Percentiles rank a stretch among this genome's conserved stretches.
Evolutionary conservation across 2,329 filamentous ascomycete species (phyloP).

Genomic region (Fusarium sp.): DNA sequence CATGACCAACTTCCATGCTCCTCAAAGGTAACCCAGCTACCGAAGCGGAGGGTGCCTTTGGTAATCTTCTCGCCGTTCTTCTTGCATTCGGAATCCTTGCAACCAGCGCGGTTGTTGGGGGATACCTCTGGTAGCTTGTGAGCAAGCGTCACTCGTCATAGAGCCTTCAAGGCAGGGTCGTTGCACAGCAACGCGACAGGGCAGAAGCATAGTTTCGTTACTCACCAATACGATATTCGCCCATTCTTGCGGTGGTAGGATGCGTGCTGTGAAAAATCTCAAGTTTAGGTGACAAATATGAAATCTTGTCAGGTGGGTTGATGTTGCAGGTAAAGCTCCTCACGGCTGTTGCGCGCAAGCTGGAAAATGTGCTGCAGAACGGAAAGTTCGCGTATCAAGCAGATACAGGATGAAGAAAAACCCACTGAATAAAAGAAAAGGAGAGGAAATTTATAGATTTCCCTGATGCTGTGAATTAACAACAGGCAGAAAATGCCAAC

Average conservation of each 20-base stretch:
- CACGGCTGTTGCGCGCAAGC: conserved; percentile 11
- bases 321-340: conserved; percentile 11
- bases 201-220: conserved; percentile 6
- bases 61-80: conserved; percentile 73
- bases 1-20: conserved; percentile 76
- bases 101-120: conserved; percentile 77
- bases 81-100: conserved; percentile 80
- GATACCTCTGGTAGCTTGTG: conserved; percentile 69
- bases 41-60: conserved; percentile 84
- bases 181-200: conserved; percentile 6
- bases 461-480: conserved; percentile 14
- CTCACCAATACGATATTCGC: conserved; percentile 61
- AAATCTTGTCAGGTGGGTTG: conserved; percentile 6
- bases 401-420: not conserved
- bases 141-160: conserved; percentile 23
- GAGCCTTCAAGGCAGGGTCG: conserved; percentile 1
- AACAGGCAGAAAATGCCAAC: conserved; percentile 27
- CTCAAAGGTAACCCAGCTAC: conserved; percentile 73
- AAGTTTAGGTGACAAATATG: conserved; percentile 25
- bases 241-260: conserved; percentile 51
- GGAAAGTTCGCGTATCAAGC: not conserved
- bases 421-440: not conserved
- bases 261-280: conserved; percentile 1
- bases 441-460: conserved; percentile 5
- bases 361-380: not conserved